Percentiles rank a stretch among this genome's conserved stretches.
Evolutionary conservation across 2,329 filamentous ascomycete genomes (phyloP).

Genomic region (Mollisia scopiformis): DNA sequence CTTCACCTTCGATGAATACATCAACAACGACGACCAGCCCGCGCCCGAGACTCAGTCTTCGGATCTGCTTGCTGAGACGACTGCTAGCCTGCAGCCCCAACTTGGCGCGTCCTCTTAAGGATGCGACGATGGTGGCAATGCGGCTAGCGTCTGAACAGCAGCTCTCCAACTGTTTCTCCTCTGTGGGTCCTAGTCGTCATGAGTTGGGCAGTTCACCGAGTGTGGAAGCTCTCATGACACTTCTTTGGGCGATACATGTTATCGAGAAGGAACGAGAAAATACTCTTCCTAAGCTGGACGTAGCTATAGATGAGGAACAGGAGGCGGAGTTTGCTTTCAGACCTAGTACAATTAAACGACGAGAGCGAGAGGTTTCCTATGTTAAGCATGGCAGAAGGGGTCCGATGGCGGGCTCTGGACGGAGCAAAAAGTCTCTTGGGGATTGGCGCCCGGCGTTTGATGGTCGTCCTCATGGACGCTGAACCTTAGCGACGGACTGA

Average conservation of each 20-base stretch:
- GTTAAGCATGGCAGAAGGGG: slow-evolving; percentile 14
- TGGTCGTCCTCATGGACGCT: slow-evolving; percentile 11
- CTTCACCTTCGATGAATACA: slow-evolving; percentile 55
- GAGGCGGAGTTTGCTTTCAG: slow-evolving; percentile 33
- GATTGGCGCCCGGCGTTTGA: slow-evolving; percentile 33
- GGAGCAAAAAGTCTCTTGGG: slow-evolving; percentile 34
- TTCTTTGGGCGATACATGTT: slow-evolving; percentile 36
- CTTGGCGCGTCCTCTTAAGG: slow-evolving; percentile 73
- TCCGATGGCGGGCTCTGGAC: not conserved
- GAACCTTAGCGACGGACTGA: slow-evolving; percentile 20
- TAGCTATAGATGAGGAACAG: slow-evolving; percentile 33
- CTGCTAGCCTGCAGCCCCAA: slow-evolving; percentile 74
- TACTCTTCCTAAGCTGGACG: slow-evolving; percentile 30
- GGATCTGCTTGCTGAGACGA: slow-evolving; percentile 41
- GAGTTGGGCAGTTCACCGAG: slow-evolving; percentile 28
- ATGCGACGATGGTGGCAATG: slow-evolving; percentile 76
- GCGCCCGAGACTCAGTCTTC: slow-evolving; percentile 38
- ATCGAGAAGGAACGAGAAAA: slow-evolving; percentile 32
- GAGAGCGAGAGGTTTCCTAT: slow-evolving; percentile 14
- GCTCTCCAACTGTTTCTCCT: slow-evolving; percentile 35
- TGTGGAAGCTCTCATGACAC: slow-evolving; percentile 36
- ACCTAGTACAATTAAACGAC: slow-evolving; percentile 17
- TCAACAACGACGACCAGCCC: slow-evolving; percentile 51
- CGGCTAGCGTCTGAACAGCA: slow-evolving; percentile 65
- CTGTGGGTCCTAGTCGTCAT: slow-evolving; percentile 31